These are phyloP conservation scores for Raphanus hybrid DNA, from an alignment of 441 rosid species.

Conservation along the genomic window DNA sequence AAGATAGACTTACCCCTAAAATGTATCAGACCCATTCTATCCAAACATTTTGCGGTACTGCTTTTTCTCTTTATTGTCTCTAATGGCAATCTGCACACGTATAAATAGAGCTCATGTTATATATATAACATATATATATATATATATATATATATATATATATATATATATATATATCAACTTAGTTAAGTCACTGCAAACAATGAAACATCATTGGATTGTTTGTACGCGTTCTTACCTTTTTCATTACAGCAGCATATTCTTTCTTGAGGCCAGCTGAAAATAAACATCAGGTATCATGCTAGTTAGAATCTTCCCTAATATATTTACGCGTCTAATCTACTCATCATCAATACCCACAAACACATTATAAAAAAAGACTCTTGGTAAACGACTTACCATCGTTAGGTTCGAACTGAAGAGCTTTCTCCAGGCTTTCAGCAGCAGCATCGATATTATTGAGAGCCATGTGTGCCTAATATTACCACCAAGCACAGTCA, in stretches of 20 bases:
- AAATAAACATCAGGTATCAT: constrained; percentile 22
- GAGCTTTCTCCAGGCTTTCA: constrained; percentile 90
- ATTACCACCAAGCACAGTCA: constrained; percentile 6
- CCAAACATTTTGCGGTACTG: constrained; percentile 81
- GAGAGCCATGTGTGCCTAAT: constrained; percentile 86
- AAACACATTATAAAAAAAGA: constrained; percentile 9
- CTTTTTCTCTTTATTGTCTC: constrained; percentile 68
- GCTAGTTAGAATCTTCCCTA: constrained; percentile 13
- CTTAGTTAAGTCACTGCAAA: background rate
- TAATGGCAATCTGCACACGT: constrained; percentile 57
- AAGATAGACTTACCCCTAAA: constrained; percentile 34
- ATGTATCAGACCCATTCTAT: constrained; percentile 36
- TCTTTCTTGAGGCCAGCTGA: constrained; percentile 86
- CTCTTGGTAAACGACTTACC: constrained; percentile 49
- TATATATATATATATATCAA: background rate
- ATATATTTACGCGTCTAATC: background rate
- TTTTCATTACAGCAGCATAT: constrained; percentile 78
- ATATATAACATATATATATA: background rate
- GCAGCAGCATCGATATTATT: constrained; percentile 89
- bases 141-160: background rate
- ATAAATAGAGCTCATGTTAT: constrained; percentile 12
- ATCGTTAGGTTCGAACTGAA: constrained; percentile 89
- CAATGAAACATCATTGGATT: background rate
- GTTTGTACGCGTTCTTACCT: constrained; percentile 49
- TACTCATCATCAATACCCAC: background rate